Percentiles rank a stretch among this genome's conserved stretches.
These are phyloP conservation scores for Kodamaea restingae DNA, from an alignment of 805 yeast species.

Conservation along the genomic window DNA sequence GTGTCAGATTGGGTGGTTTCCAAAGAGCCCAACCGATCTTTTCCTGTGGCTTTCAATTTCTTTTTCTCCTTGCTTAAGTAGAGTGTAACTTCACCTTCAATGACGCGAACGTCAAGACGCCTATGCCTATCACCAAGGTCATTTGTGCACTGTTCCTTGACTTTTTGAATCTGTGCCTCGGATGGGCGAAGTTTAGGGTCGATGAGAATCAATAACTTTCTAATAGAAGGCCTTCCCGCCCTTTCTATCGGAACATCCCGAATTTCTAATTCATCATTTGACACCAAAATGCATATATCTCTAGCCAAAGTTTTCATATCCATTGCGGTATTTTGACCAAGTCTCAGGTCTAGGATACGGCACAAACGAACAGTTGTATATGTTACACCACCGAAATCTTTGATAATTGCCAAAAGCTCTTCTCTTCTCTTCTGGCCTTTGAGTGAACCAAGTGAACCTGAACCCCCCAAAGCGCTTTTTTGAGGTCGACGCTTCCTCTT, in stretches of 20 bases:
- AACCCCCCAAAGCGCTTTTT: neutral
- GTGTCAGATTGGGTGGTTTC: conserved; percentile 4
- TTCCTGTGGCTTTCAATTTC: conserved; percentile 3
- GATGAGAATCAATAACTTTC: conserved; percentile 29
- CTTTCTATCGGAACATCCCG: conserved; percentile 21
- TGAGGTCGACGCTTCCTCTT: conserved; percentile 3
- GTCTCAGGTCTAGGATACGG: conserved; percentile 27
- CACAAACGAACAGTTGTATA: conserved; percentile 32
- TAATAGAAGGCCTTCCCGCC: conserved; percentile 25
- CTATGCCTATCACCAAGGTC: conserved; percentile 20
- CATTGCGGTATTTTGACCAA: conserved; percentile 27
- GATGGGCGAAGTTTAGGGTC: conserved; percentile 28
- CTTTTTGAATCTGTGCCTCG: conserved; percentile 24
- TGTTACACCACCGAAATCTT: conserved; percentile 36
- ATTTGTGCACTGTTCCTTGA: conserved; percentile 21
- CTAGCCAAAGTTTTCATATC: conserved; percentile 39
- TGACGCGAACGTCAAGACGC: conserved; percentile 17
- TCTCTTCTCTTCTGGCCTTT: conserved; percentile 29
- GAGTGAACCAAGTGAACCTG: conserved; percentile 18
- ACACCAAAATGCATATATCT: conserved; percentile 30
- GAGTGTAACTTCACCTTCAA: conserved; percentile 25
- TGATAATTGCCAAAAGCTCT: conserved; percentile 26
- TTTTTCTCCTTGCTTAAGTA: conserved; percentile 7
- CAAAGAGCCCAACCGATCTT: conserved; percentile 23
- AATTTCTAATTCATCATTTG: conserved; percentile 19